phyloP scores from a whole-genome alignment of 805 yeast genomes.

The Wickerhamomyces hampshirensis region DNA sequence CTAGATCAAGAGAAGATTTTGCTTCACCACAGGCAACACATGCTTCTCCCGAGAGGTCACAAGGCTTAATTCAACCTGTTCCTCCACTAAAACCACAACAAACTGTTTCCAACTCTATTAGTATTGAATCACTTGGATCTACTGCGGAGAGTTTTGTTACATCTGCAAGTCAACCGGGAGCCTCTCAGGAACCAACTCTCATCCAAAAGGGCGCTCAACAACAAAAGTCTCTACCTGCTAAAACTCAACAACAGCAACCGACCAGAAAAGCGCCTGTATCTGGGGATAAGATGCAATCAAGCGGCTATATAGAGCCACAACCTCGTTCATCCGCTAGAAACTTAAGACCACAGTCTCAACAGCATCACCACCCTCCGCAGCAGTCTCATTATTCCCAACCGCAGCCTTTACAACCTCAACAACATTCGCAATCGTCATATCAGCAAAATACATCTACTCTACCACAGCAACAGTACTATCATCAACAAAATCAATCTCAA shows the following conservation, averaged over 20 bases:
- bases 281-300: too few relatives aligned
- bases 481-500: neutral
- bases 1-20: slow-evolving; percentile 3
- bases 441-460: too few relatives aligned
- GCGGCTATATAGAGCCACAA: neutral
- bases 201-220: too few relatives aligned
- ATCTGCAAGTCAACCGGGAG: neutral
- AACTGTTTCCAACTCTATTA: neutral
- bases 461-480: neutral
- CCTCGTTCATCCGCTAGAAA: neutral
- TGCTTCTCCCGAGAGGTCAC: neutral
- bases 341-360: slow-evolving; percentile 1
- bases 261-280: slow-evolving; percentile 11
- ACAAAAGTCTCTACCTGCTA: slow-evolving; percentile 1
- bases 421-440: neutral
- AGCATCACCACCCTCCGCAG: neutral
- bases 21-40: slow-evolving; percentile 2
- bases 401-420: slow-evolving; percentile 1
- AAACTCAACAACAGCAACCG: slow-evolving; percentile 3
- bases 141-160: neutral
- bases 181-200: neutral
- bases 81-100: slow-evolving; percentile 1
- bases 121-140: slow-evolving; percentile 5
- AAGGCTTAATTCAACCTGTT: slow-evolving; percentile 4
- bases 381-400: neutral